Base-by-base conservation (phyloP, 306 rosid species). In the Trichosanthes truncata region DNA sequence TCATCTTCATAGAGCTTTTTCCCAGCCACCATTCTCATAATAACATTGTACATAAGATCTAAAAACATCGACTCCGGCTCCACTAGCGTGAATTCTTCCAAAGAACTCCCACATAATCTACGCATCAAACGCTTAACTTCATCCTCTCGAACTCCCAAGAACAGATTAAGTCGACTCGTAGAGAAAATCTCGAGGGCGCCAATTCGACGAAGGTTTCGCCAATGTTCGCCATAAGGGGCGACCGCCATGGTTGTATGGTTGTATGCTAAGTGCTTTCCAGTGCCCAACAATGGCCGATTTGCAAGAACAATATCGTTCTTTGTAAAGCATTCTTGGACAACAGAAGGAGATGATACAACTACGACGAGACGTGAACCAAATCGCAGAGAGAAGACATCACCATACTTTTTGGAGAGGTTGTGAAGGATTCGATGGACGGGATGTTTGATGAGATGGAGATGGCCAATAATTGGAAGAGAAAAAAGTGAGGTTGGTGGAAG, bases 401-500 rank as follows among this genome's bases (percentile, higher is more conserved):
- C 75, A 5, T 69, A 69, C 0, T 11, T 69, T n/a, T 69, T 23
- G 18, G 75, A 69, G 31, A 69, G 75, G 4, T 21, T 43, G 75
- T 69, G 53, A 69, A 69, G 52, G 49, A 3, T 12, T 69, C 10
- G 31, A 23, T 69, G 75, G 18, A 69, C 18, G 11, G 53, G 53
- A 6, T 69, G 75, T 69, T 21, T 69, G 51, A 69, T 6, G 53
- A 69, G 75, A 41, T 69, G 75, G 31, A 69, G 33, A 69, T 69
- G 75, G 12, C 75, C 75, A 2, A 69, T 69, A 0, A 69, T 3
- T 4, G 75, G 75, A 38, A 69, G 75, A 41, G 11, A 10, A 13
- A 69, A 69, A 41, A 40, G 6, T 20, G 75, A 53, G 10, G 20
- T 69, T 41, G 75, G 75, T 10, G 75, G 75, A 23, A 69, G 75